Base-by-base conservation (phyloP, 148 eudicot species). In the Vaccinium darrowii region DNA sequence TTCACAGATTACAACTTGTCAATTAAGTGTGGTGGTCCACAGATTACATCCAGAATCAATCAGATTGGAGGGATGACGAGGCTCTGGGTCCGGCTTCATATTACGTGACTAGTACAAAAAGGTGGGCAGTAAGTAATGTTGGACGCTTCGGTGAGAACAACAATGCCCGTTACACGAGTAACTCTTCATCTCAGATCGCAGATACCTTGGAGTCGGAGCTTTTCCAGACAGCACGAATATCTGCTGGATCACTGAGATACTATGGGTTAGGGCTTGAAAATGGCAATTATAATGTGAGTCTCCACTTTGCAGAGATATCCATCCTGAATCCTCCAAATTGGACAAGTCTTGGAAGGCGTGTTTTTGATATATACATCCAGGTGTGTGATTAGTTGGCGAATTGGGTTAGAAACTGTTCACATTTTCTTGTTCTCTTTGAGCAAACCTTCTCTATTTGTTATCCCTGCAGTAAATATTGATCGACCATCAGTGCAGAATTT, bases 101-200 rank as follows among this genome's bases (percentile, higher is more conserved):
- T 82, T 89, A 85, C 76, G 90, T 93, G 78, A 72, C 75, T 63
- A 82, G 85, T 36, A 79, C 85, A 50, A 76, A 84, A 8, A 91
- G 92, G 83, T 96, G 99, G 99, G 97, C 92, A 60, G 97, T 94
- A 78, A 92, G 94, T 76, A 96, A 93, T 84, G 91, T 87, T 47
- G 98, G 97, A 84, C 84, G 85, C 79, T 89, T 88, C 80, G 30
- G 86, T 7, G 87, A 81, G 23, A 89, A 81, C 85, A 89, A 19
- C 58, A 91, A 86, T 86, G 90, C 86, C 47, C 43, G 47, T 43
- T 63, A 43, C 33, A 56, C 76, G 12, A 62, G 2, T 36, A 25
- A 8, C 81, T 75, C 90, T 52, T 49, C 86, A 19, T 78, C 86
- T 7, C 94, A 91, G 52, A 85, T 92, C 84, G 85, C 89, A 27